These are phyloP conservation scores for Haplosporangium gracile DNA, from an alignment of 192 early-diverging fungal genomes.

Conservation along the genomic window DNA sequence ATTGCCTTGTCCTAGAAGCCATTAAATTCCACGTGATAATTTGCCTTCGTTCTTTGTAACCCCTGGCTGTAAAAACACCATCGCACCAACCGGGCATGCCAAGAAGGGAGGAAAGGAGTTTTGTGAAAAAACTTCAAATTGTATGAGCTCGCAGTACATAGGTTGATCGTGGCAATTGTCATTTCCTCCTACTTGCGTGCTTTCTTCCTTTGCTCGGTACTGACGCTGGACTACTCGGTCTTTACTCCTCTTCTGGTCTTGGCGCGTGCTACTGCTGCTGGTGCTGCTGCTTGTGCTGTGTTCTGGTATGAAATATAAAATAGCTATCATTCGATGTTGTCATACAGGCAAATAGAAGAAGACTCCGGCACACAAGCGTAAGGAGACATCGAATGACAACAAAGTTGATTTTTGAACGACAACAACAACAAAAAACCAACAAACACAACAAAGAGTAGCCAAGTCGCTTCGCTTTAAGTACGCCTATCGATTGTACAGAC, in stretches of 20 bases:
- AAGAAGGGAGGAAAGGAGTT: not conserved
- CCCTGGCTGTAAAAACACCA: not conserved
- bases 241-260: not conserved
- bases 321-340: not conserved
- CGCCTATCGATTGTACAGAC: not conserved
- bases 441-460: not conserved
- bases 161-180: not conserved
- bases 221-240: too few relatives aligned
- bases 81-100: not conserved
- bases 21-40: slow-evolving; percentile 6
- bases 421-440: too few relatives aligned
- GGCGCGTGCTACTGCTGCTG: not conserved
- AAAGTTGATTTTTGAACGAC: not conserved
- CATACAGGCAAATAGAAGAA: not conserved
- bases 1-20: too few relatives aligned
- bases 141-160: not conserved
- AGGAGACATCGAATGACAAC: not conserved
- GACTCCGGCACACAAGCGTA: not conserved
- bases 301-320: not conserved
- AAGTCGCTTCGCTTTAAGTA: not conserved
- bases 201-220: not conserved
- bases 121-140: not conserved
- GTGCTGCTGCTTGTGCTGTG: not conserved
- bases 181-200: not conserved
- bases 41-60: not conserved